These are phyloP conservation scores for Albugo laibachii DNA, from an alignment of 352 stramenopile genomes.

Conservation along the genomic window DNA sequence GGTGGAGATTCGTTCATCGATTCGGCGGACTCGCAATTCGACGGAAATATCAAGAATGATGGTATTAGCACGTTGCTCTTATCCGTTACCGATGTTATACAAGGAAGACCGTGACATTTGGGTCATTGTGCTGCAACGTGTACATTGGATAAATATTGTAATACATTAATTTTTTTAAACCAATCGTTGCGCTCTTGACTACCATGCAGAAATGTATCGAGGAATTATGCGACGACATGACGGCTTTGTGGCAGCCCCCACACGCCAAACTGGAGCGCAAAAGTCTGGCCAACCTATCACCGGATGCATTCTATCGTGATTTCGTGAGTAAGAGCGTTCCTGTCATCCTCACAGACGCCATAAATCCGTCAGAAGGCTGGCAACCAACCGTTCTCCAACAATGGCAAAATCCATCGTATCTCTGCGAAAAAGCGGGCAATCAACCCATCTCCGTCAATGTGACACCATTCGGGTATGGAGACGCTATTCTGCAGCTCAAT, in stretches of 20 bases:
- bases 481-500: conserved; percentile 33
- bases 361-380: conserved; percentile 28
- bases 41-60: no score
- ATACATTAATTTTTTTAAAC: no score
- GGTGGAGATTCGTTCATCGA: no score
- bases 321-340: conserved; percentile 64
- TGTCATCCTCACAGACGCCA: conserved; percentile 46
- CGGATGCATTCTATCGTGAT: conserved; percentile 45
- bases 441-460: conserved; percentile 41
- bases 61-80: no score
- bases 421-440: conserved; percentile 23
- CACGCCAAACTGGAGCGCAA: conserved; percentile 21
- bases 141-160: no score
- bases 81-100: no score
- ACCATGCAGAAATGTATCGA: conserved; percentile 4
- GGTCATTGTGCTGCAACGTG: no score
- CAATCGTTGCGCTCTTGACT: no score
- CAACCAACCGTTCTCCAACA: conserved; percentile 12
- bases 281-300: conserved; percentile 17
- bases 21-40: no score
- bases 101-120: no score
- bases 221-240: conserved; percentile 32
- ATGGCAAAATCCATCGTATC: conserved; percentile 37
- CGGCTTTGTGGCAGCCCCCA: conserved; percentile 55
- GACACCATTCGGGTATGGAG: conserved; percentile 52